phyloP scores from a whole-genome alignment of 2,329 filamentous ascomycete species.

The Fusarium begoniae region DNA sequence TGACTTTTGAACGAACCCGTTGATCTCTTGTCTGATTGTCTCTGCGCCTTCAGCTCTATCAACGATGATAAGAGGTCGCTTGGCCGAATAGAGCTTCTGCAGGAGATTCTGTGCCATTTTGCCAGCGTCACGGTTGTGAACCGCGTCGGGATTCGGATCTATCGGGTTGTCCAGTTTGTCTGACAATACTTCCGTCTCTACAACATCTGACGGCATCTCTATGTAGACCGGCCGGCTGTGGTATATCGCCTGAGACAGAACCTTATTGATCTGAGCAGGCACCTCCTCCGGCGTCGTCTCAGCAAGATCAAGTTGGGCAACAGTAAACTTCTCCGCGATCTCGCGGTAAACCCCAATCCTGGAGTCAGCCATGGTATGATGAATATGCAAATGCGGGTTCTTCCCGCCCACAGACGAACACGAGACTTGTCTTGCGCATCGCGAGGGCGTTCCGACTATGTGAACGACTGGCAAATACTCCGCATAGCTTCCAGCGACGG shows the following conservation, averaged over 20 bases:
- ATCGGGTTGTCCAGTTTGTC: neutral
- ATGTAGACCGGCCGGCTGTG: slow-evolving; percentile 8
- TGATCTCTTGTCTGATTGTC: neutral
- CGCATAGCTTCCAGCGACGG: slow-evolving; percentile 13
- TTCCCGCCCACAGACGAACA: fast-evolving
- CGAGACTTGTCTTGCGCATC: neutral
- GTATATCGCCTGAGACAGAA: neutral
- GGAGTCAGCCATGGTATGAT: slow-evolving; percentile 5
- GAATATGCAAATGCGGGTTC: neutral
- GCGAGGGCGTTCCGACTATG: slow-evolving; percentile 13
- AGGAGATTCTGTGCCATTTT: neutral
- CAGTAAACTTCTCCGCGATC: slow-evolving; percentile 10
- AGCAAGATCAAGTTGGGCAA: slow-evolving; percentile 4
- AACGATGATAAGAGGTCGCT: neutral
- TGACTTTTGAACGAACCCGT: neutral
- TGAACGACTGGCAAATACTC: slow-evolving; percentile 12
- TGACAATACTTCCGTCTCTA: neutral
- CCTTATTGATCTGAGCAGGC: neutral
- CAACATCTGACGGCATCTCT: neutral
- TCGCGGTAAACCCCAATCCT: neutral
- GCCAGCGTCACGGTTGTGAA: fast-evolving
- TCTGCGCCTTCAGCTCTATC: neutral
- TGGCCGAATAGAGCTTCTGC: neutral
- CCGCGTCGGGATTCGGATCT: fast-evolving
- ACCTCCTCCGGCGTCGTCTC: neutral